Percentiles rank a stretch among this genome's conserved stretches.
phyloP scores from a whole-genome alignment of 2,329 filamentous ascomycete genomes.

The Trichoderma sp. region DNA sequence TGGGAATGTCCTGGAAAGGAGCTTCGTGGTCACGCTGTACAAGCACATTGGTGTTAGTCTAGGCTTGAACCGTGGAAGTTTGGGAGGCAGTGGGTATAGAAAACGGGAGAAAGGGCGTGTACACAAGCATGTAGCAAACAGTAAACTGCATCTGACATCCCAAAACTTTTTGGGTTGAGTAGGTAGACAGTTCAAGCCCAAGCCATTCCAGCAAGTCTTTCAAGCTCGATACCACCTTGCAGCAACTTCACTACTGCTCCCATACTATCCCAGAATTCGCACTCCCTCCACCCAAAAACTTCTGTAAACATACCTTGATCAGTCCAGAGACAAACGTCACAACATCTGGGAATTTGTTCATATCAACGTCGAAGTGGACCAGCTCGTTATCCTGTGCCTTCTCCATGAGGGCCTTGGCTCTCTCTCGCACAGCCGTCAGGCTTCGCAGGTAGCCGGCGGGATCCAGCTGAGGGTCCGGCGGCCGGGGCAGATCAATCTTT shows the following conservation, averaged over 20 bases:
- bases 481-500: slow-evolving; percentile 76
- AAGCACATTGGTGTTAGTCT: neutral
- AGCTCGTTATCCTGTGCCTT: slow-evolving; percentile 76
- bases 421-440: slow-evolving; percentile 81
- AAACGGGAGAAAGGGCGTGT: neutral
- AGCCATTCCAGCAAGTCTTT: neutral
- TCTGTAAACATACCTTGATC: slow-evolving; percentile 69
- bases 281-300: neutral
- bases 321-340: slow-evolving; percentile 87
- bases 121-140: neutral
- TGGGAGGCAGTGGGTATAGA: too few relatives aligned
- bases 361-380: slow-evolving; percentile 84
- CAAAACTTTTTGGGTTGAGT: neutral
- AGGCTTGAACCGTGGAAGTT: neutral
- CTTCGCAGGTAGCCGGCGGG: slow-evolving; percentile 89
- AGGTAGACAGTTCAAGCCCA: neutral
- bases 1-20: slow-evolving; percentile 65
- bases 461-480: slow-evolving; percentile 84
- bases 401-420: slow-evolving; percentile 69
- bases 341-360: slow-evolving; percentile 78
- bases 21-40: slow-evolving; percentile 54
- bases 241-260: neutral
- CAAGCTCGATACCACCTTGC: neutral
- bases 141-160: neutral
- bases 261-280: neutral